Evolutionary conservation across 805 yeast species (phyloP).

Genomic region (Lipomyces sp.): DNA sequence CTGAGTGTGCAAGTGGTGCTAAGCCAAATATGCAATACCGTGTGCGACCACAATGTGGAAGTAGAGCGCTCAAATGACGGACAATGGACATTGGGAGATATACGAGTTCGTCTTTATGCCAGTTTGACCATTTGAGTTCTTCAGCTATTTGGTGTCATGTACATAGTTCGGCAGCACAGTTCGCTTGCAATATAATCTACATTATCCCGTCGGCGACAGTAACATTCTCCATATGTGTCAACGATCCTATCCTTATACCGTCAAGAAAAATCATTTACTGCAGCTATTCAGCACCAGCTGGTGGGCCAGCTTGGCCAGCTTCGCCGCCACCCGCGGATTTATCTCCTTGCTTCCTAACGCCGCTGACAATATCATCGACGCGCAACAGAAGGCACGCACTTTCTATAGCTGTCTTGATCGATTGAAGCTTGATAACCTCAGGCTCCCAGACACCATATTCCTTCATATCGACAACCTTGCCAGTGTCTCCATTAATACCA

Average conservation of each 20-base stretch:
- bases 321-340: constrained; percentile 10
- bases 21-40: too few species aligned
- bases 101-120: too few species aligned
- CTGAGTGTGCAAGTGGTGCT: too few species aligned
- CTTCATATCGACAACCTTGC: constrained; percentile 94
- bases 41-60: too few species aligned
- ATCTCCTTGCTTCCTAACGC: constrained; percentile 64
- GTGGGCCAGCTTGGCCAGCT: neutral
- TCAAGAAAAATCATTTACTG: neutral
- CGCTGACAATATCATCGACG: constrained; percentile 97
- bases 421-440: constrained; percentile 95
- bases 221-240: neutral
- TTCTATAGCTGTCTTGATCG: constrained; percentile 96
- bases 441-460: constrained; percentile 99
- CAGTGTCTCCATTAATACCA: constrained; percentile 95
- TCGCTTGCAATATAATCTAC: neutral
- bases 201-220: neutral
- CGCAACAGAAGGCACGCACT: constrained; percentile 92
- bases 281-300: neutral
- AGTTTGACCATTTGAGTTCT: too few species aligned
- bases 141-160: too few species aligned
- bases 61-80: too few species aligned
- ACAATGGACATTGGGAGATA: too few species aligned
- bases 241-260: neutral
- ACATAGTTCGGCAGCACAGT: neutral